Evolutionary conservation across 768 basidiomycete species (phyloP).

Genomic region (Lentinula detonsa): DNA sequence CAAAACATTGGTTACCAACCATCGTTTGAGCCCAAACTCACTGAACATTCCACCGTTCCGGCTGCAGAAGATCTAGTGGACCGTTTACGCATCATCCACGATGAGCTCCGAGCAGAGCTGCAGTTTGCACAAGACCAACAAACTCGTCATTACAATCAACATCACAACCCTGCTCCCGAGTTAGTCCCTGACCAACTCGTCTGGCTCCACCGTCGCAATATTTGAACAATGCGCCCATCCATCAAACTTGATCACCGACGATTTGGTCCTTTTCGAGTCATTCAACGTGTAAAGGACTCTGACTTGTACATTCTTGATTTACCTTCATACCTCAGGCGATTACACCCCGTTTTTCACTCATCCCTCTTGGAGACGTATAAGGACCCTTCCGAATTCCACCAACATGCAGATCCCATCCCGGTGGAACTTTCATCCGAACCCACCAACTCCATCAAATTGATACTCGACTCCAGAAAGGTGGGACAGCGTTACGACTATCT

Average conservation of each 20-base stretch:
- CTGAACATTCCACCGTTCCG: too few species aligned
- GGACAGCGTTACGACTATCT: too few species aligned
- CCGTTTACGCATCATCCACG: slow-evolving; percentile 9
- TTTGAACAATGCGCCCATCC: slow-evolving; percentile 18
- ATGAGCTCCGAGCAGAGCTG: slow-evolving; percentile 11
- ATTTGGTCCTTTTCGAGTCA: slow-evolving; percentile 13
- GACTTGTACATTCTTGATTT: slow-evolving; percentile 10
- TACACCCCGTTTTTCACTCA: slow-evolving; percentile 23
- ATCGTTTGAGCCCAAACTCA: too few species aligned
- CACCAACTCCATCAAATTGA: too few species aligned
- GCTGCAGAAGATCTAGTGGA: slow-evolving; percentile 6
- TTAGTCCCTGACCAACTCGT: slow-evolving; percentile 10
- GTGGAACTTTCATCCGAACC: too few species aligned
- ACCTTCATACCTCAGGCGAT: slow-evolving; percentile 11
- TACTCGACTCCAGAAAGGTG: too few species aligned
- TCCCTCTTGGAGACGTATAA: not conserved
- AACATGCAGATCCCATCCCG: too few species aligned
- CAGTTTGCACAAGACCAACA: slow-evolving; percentile 7
- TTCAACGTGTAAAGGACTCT: not conserved
- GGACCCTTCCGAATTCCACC: too few species aligned
- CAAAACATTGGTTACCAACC: slow-evolving; percentile 15
- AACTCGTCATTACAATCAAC: slow-evolving; percentile 3
- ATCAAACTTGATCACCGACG: slow-evolving; percentile 17
- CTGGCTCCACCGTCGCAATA: slow-evolving; percentile 13
- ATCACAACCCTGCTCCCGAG: slow-evolving; percentile 1